A percentile compares a stretch with the other conserved stretches of the same genome.
Conservation (phyloP, 805 yeast genomes). For the Lachancea thermotolerans region DNA sequence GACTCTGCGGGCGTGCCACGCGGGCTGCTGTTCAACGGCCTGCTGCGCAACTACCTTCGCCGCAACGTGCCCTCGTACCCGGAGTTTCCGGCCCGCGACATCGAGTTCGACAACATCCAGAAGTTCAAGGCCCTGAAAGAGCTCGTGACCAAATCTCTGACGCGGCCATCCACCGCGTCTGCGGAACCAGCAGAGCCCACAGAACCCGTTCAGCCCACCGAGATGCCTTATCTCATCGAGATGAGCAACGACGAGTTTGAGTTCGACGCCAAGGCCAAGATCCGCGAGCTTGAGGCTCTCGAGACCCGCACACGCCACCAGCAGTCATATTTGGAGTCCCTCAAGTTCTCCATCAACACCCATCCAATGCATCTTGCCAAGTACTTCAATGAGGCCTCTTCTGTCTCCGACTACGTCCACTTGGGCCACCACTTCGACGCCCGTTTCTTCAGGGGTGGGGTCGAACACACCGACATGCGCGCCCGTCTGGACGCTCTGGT, state of each 20-base stretch:
- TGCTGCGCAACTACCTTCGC: conserved; percentile 6
- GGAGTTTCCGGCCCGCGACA: background rate
- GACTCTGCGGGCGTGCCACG: conserved; percentile 5
- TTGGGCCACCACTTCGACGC: conserved; percentile 47
- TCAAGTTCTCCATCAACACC: conserved; percentile 29
- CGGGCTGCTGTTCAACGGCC: conserved; percentile 8
- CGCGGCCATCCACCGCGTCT: background rate
- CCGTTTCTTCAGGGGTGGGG: conserved; percentile 48
- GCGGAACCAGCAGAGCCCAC: background rate
- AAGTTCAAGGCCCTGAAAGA: conserved; percentile 6
- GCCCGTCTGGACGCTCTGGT: conserved; percentile 38
- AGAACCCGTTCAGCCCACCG: background rate
- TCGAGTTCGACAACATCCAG: conserved; percentile 4
- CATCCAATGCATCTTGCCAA: conserved; percentile 33
- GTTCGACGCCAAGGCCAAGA: conserved; percentile 20
- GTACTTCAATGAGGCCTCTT: conserved; percentile 31
- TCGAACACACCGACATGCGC: conserved; percentile 30
- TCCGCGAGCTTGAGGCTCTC: conserved; percentile 21
- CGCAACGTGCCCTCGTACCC: conserved; percentile 4
- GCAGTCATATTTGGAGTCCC: conserved; percentile 30
- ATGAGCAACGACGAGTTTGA: conserved; percentile 18
- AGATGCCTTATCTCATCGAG: conserved; percentile 2
- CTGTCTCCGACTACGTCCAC: conserved; percentile 18
- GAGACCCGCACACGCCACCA: conserved; percentile 22
- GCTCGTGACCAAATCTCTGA: background rate